Evolutionary conservation across 768 basidiomycete species (phyloP).

Genomic region (Antrodiella citrinella): DNA sequence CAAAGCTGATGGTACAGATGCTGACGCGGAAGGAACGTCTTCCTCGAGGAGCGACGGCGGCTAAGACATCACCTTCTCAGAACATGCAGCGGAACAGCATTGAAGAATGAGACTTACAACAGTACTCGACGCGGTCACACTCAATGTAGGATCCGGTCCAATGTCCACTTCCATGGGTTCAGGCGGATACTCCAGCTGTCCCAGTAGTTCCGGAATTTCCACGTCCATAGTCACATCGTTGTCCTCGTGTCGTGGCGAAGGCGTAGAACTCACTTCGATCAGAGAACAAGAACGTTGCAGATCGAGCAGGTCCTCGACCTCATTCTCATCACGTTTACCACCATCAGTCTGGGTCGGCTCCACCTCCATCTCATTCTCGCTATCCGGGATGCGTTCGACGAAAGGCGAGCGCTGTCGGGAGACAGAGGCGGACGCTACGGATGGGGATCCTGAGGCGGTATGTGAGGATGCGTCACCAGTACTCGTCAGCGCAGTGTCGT

Average conservation of each 20-base stretch:
- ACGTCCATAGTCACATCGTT: neutral
- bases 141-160: no score
- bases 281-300: no score
- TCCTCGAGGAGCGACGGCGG: no score
- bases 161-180: neutral
- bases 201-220: neutral
- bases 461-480: neutral
- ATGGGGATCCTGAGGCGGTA: neutral
- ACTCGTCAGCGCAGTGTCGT: neutral
- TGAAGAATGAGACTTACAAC: no score
- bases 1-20: no score
- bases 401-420: neutral
- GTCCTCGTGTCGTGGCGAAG: no score
- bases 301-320: constrained; percentile 13
- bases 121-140: no score
- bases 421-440: constrained; percentile 3
- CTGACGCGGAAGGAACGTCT: no score
- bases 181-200: neutral
- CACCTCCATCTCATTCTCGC: neutral
- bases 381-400: neutral
- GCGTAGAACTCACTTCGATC: no score
- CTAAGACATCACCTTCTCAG: no score
- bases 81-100: no score
- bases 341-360: neutral
- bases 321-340: neutral